Evolutionary conservation across 331 rosid species (phyloP).

Genomic region (Quercus lobata): DNA sequence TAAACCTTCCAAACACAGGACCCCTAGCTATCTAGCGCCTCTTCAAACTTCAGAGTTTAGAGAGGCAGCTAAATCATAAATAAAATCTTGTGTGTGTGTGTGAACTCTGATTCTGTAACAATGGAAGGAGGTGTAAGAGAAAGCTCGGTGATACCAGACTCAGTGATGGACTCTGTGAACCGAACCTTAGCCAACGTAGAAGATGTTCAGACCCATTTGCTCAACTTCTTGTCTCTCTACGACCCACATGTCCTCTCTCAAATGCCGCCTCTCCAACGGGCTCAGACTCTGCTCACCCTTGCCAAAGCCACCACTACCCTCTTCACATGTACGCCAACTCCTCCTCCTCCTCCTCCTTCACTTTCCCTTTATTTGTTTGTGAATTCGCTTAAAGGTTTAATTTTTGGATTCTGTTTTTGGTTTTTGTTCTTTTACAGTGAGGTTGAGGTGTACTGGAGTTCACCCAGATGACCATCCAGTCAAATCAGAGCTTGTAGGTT

Average conservation of each 20-base stretch:
- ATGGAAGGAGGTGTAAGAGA: slow-evolving; percentile 50
- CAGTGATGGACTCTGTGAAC: slow-evolving; percentile 59
- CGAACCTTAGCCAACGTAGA: slow-evolving; percentile 47
- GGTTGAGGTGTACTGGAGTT: slow-evolving; percentile 71
- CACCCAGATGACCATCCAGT: slow-evolving; percentile 70
- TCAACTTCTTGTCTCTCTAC: slow-evolving; percentile 48
- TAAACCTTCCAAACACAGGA: too few species aligned
- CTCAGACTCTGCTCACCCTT: slow-evolving; percentile 64
- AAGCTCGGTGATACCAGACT: slow-evolving; percentile 50
- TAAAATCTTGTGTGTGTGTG: too few species aligned
- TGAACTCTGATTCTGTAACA: background rate
- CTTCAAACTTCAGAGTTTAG: too few species aligned
- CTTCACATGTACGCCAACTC: slow-evolving; percentile 38
- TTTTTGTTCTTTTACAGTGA: slow-evolving; percentile 51
- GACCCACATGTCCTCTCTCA: slow-evolving; percentile 60
- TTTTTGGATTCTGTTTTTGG: too few species aligned
- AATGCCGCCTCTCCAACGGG: slow-evolving; percentile 80
- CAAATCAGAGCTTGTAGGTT: slow-evolving; percentile 78
- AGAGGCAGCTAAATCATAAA: too few species aligned
- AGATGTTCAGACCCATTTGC: slow-evolving; percentile 42
- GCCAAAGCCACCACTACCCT: slow-evolving; percentile 69
- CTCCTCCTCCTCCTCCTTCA: background rate
- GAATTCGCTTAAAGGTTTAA: background rate
- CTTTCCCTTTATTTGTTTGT: background rate
- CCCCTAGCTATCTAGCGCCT: too few species aligned